Evolutionary conservation across 441 rosid species (phyloP).

Genomic region (Pelargonium exstipulatum): DNA sequence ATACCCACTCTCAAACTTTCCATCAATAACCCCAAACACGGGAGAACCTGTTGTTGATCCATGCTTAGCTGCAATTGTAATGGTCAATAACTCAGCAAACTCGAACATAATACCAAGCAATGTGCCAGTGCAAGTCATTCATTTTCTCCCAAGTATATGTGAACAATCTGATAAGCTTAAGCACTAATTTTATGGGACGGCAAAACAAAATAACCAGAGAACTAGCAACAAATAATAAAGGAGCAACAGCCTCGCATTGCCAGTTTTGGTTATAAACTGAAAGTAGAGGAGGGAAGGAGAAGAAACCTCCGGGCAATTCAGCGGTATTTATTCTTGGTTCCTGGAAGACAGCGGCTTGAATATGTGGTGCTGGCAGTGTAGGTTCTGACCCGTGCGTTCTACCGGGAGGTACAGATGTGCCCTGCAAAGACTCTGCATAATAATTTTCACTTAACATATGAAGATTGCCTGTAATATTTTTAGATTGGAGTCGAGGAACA

Average conservation of each 20-base stretch:
- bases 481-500: not conserved
- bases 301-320: conserved; percentile 47
- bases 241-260: not conserved
- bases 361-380: conserved; percentile 35
- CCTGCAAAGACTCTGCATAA: conserved; percentile 29
- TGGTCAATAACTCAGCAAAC: not conserved
- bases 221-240: not conserved
- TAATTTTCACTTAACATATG: conserved; percentile 1
- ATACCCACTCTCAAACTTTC: conserved; percentile 83
- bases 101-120: not conserved
- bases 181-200: too few relatives aligned
- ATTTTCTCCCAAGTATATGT: not conserved
- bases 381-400: conserved; percentile 38
- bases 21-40: conserved; percentile 86
- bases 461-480: not conserved
- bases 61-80: conserved; percentile 25
- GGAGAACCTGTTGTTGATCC: conserved; percentile 40
- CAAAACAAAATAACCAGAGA: too few relatives aligned
- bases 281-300: not conserved
- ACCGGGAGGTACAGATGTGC: conserved; percentile 27
- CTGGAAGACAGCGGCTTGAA: conserved; percentile 39
- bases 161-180: too few relatives aligned
- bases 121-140: not conserved
- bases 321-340: conserved; percentile 37
- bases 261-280: not conserved